Base-by-base conservation (phyloP, 352 stramenopile genomes). In the Phytopythium oedochilum region DNA sequence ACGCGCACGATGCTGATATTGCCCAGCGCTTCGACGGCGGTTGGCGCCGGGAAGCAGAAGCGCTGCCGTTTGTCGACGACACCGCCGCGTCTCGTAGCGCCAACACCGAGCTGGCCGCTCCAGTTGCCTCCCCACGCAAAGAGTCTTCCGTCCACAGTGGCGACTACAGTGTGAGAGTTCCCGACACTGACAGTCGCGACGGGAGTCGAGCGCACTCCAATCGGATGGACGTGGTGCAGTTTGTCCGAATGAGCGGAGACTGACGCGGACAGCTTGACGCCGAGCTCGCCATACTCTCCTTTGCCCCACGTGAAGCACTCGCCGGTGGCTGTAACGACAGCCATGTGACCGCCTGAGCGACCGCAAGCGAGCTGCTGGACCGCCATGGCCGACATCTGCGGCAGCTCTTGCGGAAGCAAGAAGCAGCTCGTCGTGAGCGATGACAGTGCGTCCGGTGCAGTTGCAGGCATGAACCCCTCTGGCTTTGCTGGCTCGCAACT, bases 111-210 rank as follows among this genome's bases (percentile, higher is more conserved):
- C 52, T 92, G 79, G 0, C 82, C 82, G 43, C 71, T 88, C 71
- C 77, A 88, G 48, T 78, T 87, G 31, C 69, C 78, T 22, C 82
- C 82, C 79, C 77, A 92, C 20, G 68, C 59, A 48, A 78, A 92
- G 32, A 88, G 25, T 15, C 64, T 65, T 20, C 82, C 82, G 34
- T 71, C 63, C 44, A 68, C 60, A 7, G 73, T 86, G 48, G 85
- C 58, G 1, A 65, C 82, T 3, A 71, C 72, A 0, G 65, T 83
- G 57, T 92, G 82, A 39, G 69, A 78, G 55, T 88, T 88, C 32
- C 82, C 79, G 8, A 89, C 79, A 35, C 82, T 87, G 17, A 78
- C 56, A 28, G 60, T 44, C 20, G 39, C 54, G 35, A 83, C 29
- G 5, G 46, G 56, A 28, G 38, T 45, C 17, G 47, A 25, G 20